These are phyloP conservation scores for Dendryphion nanum DNA, from an alignment of 2,329 filamentous ascomycete species.

Conservation along the genomic window DNA sequence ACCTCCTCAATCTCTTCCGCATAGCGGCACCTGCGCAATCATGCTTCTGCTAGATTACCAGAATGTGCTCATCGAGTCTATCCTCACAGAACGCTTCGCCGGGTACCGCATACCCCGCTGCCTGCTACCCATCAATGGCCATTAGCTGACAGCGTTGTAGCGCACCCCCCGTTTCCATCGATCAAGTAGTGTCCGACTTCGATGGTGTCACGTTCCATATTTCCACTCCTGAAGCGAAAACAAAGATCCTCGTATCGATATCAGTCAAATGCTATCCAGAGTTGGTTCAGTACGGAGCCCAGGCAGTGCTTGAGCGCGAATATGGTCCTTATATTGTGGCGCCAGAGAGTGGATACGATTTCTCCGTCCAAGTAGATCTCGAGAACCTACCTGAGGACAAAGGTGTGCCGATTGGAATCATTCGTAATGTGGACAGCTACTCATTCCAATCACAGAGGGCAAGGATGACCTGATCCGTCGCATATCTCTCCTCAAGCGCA, in stretches of 20 bases:
- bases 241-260: constrained; percentile 91
- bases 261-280: constrained; percentile 94
- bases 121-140: constrained; percentile 26
- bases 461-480: constrained; percentile 83
- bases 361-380: constrained; percentile 86
- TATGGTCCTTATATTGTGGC: constrained; percentile 88
- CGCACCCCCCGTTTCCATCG: constrained; percentile 81
- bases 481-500: constrained; percentile 91
- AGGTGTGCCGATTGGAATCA: constrained; percentile 48
- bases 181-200: constrained; percentile 98
- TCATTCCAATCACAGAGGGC: constrained; percentile 59
- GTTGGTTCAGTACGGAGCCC: constrained; percentile 87
- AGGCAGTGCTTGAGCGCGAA: constrained; percentile 87
- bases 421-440: constrained; percentile 4
- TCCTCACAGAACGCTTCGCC: constrained; percentile 91
- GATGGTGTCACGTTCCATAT: constrained; percentile 99
- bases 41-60: constrained; percentile 98
- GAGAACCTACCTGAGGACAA: constrained; percentile 81
- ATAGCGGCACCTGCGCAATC: constrained; percentile 14
- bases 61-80: constrained; percentile 94
- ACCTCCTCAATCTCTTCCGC: constrained; percentile 8
- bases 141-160: constrained; percentile 52
- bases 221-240: constrained; percentile 90
- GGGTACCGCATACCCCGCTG: constrained; percentile 57
- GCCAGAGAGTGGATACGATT: constrained; percentile 91